These are phyloP conservation scores for Solanum commersonii DNA, from an alignment of 257 asterid species.

Conservation along the genomic window DNA sequence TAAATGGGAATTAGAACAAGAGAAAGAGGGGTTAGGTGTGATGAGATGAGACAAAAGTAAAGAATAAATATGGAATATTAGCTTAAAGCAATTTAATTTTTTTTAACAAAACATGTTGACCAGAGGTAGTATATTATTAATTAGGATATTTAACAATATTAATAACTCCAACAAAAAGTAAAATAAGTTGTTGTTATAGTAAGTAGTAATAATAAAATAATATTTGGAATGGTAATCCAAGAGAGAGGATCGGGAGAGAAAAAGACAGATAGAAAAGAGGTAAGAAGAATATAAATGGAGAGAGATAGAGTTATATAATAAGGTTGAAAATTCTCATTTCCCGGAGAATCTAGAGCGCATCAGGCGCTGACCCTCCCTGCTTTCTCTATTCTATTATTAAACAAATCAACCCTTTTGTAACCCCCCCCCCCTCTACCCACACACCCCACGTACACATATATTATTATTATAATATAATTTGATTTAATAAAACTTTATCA, in stretches of 20 bases:
- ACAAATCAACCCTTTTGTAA: neutral
- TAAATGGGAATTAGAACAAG: neutral
- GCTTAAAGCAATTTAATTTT: conserved; percentile 8
- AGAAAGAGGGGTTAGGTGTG: neutral
- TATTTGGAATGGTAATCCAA: conserved; percentile 9
- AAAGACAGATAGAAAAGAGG: neutral
- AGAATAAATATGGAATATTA: conserved; percentile 29
- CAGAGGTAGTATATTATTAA: neutral
- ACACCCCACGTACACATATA: neutral
- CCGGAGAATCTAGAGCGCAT: conserved; percentile 94
- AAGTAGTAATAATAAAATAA: neutral
- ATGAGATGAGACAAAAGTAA: conserved; percentile 32
- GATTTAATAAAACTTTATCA: neutral
- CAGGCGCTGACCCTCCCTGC: conserved; percentile 80
- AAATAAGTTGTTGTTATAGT: neutral
- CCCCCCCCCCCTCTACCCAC: neutral
- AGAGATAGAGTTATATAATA: conserved; percentile 23
- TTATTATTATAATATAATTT: neutral
- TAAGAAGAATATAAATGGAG: conserved; percentile 8
- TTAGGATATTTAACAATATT: conserved; percentile 9
- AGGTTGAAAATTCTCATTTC: conserved; percentile 37
- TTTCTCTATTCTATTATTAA: conserved; percentile 20
- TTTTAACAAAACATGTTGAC: conserved; percentile 15
- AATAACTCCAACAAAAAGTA: neutral
- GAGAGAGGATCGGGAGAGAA: conserved; percentile 10